Conservation (phyloP, 1,284 basidiomycete species). For the Polyporus tsugae region DNA sequence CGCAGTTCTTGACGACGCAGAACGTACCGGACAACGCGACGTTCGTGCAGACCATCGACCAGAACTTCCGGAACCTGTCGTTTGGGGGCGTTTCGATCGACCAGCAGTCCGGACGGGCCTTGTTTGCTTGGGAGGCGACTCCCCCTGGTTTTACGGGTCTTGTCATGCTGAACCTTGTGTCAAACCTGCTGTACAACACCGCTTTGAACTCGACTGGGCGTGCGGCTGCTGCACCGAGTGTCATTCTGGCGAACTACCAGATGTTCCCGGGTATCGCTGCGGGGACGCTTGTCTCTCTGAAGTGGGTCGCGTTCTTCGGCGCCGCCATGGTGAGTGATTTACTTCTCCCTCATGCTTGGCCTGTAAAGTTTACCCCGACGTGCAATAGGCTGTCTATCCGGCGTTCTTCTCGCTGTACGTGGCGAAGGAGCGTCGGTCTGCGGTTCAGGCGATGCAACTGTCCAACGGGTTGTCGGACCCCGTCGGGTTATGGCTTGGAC, state of each 20-base stretch:
- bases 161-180: slow-evolving; percentile 70
- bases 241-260: slow-evolving; percentile 65
- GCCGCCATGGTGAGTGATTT: slow-evolving; percentile 65
- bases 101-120: slow-evolving; percentile 48
- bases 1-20: slow-evolving; percentile 43
- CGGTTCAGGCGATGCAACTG: slow-evolving; percentile 80
- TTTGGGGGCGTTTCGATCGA: slow-evolving; percentile 72
- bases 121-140: slow-evolving; percentile 72
- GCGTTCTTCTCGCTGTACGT: slow-evolving; percentile 85
- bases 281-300: slow-evolving; percentile 66
- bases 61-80: slow-evolving; percentile 57
- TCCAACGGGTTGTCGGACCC: slow-evolving; percentile 82
- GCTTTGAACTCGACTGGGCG: slow-evolving; percentile 59
- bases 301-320: slow-evolving; percentile 75
- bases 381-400: slow-evolving; percentile 71
- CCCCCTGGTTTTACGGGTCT: slow-evolving; percentile 62
- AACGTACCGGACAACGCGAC: slow-evolving; percentile 59
- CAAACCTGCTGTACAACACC: slow-evolving; percentile 70
- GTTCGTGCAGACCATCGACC: slow-evolving; percentile 59
- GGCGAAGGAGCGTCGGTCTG: slow-evolving; percentile 69
- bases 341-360: neutral
- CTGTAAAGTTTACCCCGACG: neutral
- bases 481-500: slow-evolving; percentile 80
- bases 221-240: slow-evolving; percentile 44
- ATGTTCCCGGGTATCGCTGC: slow-evolving; percentile 60